Base-by-base conservation (phyloP, 2,329 filamentous ascomycete genomes). In the Aspergillus awamori region DNA sequence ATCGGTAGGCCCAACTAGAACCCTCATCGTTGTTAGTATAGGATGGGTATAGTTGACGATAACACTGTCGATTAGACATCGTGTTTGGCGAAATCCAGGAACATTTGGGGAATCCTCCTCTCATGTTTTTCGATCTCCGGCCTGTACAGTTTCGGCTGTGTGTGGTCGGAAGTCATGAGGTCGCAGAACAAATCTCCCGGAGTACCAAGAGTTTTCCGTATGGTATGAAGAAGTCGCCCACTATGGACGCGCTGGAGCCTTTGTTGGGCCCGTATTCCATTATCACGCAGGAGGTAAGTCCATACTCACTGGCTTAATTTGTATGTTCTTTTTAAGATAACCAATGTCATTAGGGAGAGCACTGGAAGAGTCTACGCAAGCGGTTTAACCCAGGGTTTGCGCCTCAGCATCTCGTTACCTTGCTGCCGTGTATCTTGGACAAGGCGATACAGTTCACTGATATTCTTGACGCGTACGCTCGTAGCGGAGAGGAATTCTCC, bases 361-460 rank as follows among this genome's bases (percentile, higher is more conserved):
- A 67, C 20, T 74, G 72, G 72, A 75, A 73, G 57, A 53, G 53
- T 0, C 64, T 74, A 28, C 67, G 73, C 38, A 66, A 66, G 26
- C 64, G 69, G n/a, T 74, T 74, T 60, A 76, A 73, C 49, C 70
- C 72, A 0, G 73, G 72, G 13, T 75, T 76, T 54, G 65, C 69
- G 0, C 64, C 67, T 5, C 64, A 61, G 52, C 67, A 76, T 58
- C 64, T 75, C 7, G 64, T 71, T 36, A 70, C 47, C 1, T 54
- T 74, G 24, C 63, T 72, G 4, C 67, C 68, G 2, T 65, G 62
- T n/a, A 68, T 76, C 8, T 55, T 75, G 4, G 69, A 74, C 36
- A 70, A 70, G 17, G 66, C 63, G 8, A 28, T 62, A 11, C 54
- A 52, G 1, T 74, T 74, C 39, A 53, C 68, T 11, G 64, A 67